Conservation (phyloP, 306 rosid genomes). For the Lithocarpus polystachyus region DNA sequence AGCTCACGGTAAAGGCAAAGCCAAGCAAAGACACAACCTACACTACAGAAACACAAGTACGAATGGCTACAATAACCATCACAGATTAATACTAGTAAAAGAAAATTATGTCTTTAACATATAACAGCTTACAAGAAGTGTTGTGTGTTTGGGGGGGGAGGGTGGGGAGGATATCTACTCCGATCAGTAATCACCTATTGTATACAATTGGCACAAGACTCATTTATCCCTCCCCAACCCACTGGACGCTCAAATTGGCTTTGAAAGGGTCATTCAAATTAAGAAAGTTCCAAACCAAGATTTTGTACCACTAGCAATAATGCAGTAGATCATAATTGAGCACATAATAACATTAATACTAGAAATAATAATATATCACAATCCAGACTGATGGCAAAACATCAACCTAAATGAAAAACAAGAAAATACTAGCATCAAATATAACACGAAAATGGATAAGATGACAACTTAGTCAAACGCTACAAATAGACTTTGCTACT, state of each 20-base stretch:
- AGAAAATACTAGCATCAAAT: neutral
- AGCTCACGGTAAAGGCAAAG: too few species aligned
- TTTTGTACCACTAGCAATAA: neutral
- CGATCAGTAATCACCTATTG: too few species aligned
- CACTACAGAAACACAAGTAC: neutral
- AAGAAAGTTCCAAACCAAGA: too few species aligned
- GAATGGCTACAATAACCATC: neutral
- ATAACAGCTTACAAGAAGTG: too few species aligned
- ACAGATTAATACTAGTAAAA: too few species aligned
- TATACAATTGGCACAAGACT: too few species aligned
- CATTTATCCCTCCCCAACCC: too few species aligned
- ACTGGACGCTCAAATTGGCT: too few species aligned
- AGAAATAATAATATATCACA: neutral
- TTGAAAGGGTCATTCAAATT: too few species aligned
- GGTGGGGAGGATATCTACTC: rapidly evolving
- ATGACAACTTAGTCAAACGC: neutral
- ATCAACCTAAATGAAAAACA: neutral
- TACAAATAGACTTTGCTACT: neutral
- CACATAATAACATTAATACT: neutral
- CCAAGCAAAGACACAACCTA: too few species aligned
- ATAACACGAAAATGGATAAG: neutral
- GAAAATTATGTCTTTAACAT: too few species aligned
- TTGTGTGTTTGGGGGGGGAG: too few species aligned
- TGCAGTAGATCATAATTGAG: neutral
- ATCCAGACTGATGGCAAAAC: neutral